A percentile compares a stretch with the other conserved stretches of the same genome.
Conservation (phyloP, 768 basidiomycete species). For the Serendipita sp. region DNA sequence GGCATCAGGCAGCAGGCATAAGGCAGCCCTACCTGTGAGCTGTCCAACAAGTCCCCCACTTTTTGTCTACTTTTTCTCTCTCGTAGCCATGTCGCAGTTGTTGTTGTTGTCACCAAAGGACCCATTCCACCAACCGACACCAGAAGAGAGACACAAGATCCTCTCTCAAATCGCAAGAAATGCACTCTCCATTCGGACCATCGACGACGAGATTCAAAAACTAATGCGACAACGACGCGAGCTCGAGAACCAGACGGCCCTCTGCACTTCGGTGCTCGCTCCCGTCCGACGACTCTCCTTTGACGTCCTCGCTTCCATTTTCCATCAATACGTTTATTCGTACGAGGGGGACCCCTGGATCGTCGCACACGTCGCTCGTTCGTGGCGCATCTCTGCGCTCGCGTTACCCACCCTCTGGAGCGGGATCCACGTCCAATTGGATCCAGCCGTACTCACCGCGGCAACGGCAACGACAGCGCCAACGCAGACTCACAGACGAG, state of each 20-base stretch:
- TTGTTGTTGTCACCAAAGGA: not conserved
- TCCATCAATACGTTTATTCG: not conserved
- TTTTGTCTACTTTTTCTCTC: too few species aligned
- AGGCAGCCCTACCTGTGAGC: too few species aligned
- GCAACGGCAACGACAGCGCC: not conserved
- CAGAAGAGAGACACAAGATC: not conserved
- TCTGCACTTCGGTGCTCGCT: not conserved
- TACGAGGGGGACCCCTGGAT: slow-evolving; percentile 1
- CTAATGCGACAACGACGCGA: not conserved
- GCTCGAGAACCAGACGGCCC: not conserved
- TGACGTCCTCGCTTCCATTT: not conserved
- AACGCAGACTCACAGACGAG: not conserved
- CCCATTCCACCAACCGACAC: not conserved
- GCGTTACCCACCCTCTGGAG: not conserved
- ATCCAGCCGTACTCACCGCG: not conserved
- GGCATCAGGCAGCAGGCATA: too few species aligned
- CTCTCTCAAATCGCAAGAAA: not conserved
- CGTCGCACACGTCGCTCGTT: not conserved
- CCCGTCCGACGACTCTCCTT: not conserved
- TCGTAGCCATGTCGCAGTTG: too few species aligned
- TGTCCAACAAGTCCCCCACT: too few species aligned
- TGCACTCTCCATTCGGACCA: not conserved
- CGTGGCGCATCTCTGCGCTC: not conserved
- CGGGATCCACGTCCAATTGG: not conserved
- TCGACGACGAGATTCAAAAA: not conserved